These are phyloP conservation scores for Hypoxylon intermedium DNA, from an alignment of 495 filamentous ascomycete species.

Conservation along the genomic window DNA sequence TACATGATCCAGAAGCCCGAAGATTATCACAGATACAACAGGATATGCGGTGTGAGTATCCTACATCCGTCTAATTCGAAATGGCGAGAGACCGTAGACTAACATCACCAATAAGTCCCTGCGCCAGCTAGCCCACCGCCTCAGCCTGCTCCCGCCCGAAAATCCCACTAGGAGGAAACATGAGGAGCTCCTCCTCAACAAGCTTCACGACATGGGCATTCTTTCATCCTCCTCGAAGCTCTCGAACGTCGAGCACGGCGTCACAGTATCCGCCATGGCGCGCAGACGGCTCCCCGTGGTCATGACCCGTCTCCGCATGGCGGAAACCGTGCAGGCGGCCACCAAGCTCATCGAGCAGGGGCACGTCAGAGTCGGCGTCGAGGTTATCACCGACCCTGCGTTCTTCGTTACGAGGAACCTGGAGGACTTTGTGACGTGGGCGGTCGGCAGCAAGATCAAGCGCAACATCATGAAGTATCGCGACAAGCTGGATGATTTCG, in stretches of 20 bases:
- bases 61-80: neutral
- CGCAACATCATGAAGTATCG: conserved; percentile 90
- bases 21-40: conserved; percentile 89
- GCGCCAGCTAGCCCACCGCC: conserved; percentile 84
- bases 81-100: neutral
- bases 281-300: conserved; percentile 81
- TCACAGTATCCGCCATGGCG: conserved; percentile 85
- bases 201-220: conserved; percentile 90
- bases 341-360: conserved; percentile 92
- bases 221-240: conserved; percentile 75
- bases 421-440: conserved; percentile 98
- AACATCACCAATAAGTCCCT: conserved; percentile 61
- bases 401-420: conserved; percentile 79
- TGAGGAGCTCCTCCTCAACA: conserved; percentile 83
- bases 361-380: conserved; percentile 90
- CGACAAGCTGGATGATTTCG: conserved; percentile 95
- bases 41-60: conserved; percentile 70
- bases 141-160: conserved; percentile 77
- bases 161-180: conserved; percentile 79
- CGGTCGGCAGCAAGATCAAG: conserved; percentile 96
- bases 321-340: conserved; percentile 81
- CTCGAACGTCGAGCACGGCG: conserved; percentile 81
- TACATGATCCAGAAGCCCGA: conserved; percentile 87
- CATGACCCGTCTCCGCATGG: conserved; percentile 87
- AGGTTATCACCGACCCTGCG: conserved; percentile 86